Evolutionary conservation across 495 filamentous ascomycete genomes (phyloP).

Genomic region (Jackrogersella multiformis): DNA sequence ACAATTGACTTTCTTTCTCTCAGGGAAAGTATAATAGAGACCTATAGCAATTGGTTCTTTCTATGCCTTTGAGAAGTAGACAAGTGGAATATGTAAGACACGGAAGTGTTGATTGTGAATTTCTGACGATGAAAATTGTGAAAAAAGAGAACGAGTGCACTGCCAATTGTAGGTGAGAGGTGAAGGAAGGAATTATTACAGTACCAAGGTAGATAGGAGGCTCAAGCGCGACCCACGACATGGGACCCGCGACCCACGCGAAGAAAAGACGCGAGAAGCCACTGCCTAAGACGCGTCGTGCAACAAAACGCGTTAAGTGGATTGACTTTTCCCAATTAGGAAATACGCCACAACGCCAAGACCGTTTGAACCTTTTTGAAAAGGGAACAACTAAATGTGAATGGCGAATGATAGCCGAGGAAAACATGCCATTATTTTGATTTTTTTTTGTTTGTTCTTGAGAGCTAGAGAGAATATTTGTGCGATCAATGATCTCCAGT

Average conservation of each 20-base stretch:
- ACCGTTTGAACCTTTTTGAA: slow-evolving; percentile 8
- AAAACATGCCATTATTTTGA: slow-evolving; percentile 7
- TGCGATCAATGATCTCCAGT: slow-evolving; percentile 1
- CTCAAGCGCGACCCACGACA: neutral
- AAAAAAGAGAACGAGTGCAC: slow-evolving; percentile 10
- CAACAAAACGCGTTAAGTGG: slow-evolving; percentile 29
- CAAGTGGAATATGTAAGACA: slow-evolving; percentile 10
- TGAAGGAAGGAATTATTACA: slow-evolving; percentile 5
- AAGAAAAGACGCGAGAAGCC: slow-evolving; percentile 29
- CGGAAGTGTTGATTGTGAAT: slow-evolving; percentile 12
- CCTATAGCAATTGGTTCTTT: slow-evolving; percentile 8
- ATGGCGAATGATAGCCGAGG: slow-evolving; percentile 27
- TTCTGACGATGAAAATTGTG: slow-evolving; percentile 22
- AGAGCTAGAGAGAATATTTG: slow-evolving; percentile 16
- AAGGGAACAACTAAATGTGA: slow-evolving; percentile 15
- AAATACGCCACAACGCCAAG: slow-evolving; percentile 20
- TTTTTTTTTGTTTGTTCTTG: slow-evolving; percentile 15
- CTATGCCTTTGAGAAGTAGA: neutral
- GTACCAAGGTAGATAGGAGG: slow-evolving; percentile 9
- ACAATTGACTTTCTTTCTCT: neutral
- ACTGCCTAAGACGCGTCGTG: slow-evolving; percentile 25
- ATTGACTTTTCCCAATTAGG: slow-evolving; percentile 8
- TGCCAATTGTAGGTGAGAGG: slow-evolving; percentile 7
- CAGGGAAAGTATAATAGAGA: slow-evolving; percentile 7
- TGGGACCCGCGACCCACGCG: slow-evolving; percentile 28